Base-by-base conservation (phyloP, 1,284 basidiomycete genomes). In the Termitomyces sp. region DNA sequence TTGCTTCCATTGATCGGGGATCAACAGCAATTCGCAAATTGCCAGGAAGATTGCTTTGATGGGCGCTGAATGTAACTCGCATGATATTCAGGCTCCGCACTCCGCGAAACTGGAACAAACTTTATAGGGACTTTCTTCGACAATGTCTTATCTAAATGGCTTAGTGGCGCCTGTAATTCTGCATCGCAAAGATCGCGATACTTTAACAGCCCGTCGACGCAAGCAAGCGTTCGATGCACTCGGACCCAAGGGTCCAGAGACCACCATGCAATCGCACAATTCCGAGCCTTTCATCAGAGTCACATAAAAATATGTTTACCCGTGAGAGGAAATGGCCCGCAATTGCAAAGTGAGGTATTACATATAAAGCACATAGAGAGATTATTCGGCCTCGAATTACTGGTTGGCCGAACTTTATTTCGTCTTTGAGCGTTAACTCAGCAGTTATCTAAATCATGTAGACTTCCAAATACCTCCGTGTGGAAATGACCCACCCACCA, bases 1-100 rank as follows among this genome's bases (percentile, higher is more conserved):
- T 38, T 52, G 52, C 60, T 66, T 66, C 62, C 63, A 58, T 66
- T 75, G 73, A 75, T 75, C 73, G 70, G 70, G 65, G 71, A 75
- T 75, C 73, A 74, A 52, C 35, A 40, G 26, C 30, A 66, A 53
- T 61, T 68, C 67, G 68, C 62, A 64, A 63, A 39, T 62, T 65
- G 59, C 61, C 64, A 62, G 56, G 41, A 58, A 57, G 46, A 31
- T 45, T 53, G 39, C 45, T 28, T 30, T 33, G 54, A 56, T 53
- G 59, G 31, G 47, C 47, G 50, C 52, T 56, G 46, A 49, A 54
- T 52, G 16, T 18, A n/a, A n/a, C n/a, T n/a, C n/a, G n/a, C n/a
- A n/a, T n/a, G 43, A 46, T 43, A 47, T 62, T 60, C 46, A 57
- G 40, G 52, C 56, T 58, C 55, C 54, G 52, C 48, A 60, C 61